Base-by-base conservation (phyloP, 2,329 filamentous ascomycete species). In the Pseudodiploospora longispora region DNA sequence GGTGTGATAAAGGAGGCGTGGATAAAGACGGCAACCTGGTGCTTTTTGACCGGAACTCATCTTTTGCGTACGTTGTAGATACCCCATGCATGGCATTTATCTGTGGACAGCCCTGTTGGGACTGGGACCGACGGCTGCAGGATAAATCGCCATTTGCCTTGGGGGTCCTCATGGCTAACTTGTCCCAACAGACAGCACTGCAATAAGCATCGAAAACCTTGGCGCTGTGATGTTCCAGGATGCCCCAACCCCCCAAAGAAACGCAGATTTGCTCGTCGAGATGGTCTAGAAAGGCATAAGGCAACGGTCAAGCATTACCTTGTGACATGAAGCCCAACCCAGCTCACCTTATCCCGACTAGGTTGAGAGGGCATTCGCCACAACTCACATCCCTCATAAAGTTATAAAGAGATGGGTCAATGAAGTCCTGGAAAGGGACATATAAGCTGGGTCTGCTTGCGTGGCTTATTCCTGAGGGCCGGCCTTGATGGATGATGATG, bases 191-290 rank as follows among this genome's bases (percentile, higher is more conserved):
- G 66, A 41, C 65, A 68, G 52, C 66, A 69, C 49, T 63, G 64
- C 46, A 67, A 69, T 53, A 69, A 69, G 38, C 66, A 69, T 47
- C 58, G 62, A 28, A 68, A 67, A 47, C 66, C 66, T 10, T 68
- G 63, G 62, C 60, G 61, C 27, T 69, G 66, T 51, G 58, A 61
- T 35, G 43, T 63, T 27, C 57, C 59, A 36, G 61, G 65, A 6
- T 69, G 66, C 34, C 66, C 66, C 9, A 69, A 69, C 35, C 62
- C 62, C 6, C 60, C 61, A 8, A 66, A 67, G 44, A 68, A 67
- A 46, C 63, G 66, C 42, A 60, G 59, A 12, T 69, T 69, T 45
- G 66, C 66, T 8, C 63, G 66, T 41, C 60, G 64, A 45, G 66
- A 69, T 47, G 66, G 66, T 12, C 51, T 69, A n/a, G 62, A 67